Base-by-base conservation (phyloP, 176 grass and related monocot genomes). In the Triticum aestivum region DNA sequence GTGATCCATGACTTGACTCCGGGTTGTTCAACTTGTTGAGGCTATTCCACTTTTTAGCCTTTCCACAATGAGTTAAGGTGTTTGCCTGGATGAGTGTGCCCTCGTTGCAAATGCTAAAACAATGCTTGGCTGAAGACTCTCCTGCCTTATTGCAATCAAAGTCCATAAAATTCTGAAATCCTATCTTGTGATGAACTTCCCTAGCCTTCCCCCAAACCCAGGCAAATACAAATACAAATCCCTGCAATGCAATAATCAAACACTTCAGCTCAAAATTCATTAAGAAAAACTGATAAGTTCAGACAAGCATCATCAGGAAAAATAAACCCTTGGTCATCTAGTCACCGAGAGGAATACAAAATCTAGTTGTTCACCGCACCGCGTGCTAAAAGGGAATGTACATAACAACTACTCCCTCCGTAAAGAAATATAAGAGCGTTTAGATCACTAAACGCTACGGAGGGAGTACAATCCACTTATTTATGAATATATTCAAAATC, bases 101-200 rank as follows among this genome's bases (percentile, higher is more conserved):
- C 54, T 89, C 86, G 76, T 51, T 82, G 68, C 69, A 62, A 82
- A 84, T 58, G 52, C 21, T 35, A 11, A 59, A 81, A 91, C 41
- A 20, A 82, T 82, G 83, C 18, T 92, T 76, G 58, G 78, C 75
- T 58, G 90, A 91, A 71, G 79, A 90, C 24, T 83, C 84, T 89
- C 54, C 88, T 89, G 37, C 67, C 58, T 88, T 91, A 42, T 73
- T 90, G 86, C 75, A 98, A 79, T 94, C 91, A 78, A 92, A 94
- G 91, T 68, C 96, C 96, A 98, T 98, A 95, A 94, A 98, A 93
- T 61, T 75, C 41, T 62, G 41, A 77, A 76, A 77, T 65, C 78
- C 69, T 39, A 49, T 30, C 49, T 80, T 42, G 14, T 75, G 80
- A 65, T 21, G 70, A 72, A 85, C 63, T 18, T 47, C 80, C 67